Base-by-base conservation (phyloP, 192 early-diverging fungal genomes). In the Pilaira anomala region DNA sequence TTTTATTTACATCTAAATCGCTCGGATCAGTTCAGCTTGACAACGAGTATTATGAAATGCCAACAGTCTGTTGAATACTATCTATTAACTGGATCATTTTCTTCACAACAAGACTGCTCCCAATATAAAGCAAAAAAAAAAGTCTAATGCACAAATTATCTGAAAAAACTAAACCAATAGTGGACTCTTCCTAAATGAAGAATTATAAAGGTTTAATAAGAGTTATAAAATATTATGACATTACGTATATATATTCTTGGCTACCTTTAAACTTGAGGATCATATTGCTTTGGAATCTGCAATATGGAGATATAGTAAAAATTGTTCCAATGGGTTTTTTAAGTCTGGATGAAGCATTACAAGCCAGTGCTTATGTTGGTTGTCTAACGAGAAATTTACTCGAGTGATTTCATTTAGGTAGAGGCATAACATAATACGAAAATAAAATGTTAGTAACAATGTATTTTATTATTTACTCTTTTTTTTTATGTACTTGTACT, bases 1-100 rank as follows among this genome's bases (percentile, higher is more conserved):
- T 44, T 44, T 44, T 11, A 44, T 44, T 44, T 44, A 44, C 42
- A 44, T 44, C 42, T 44, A 44, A 44, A 44, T 11, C 12, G 42
- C 42, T 44, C 42, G 42, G 42, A 44, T 44, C 42, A 44, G 42
- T 44, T 44, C 42, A 44, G 42, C 42, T 44, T 44, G 42, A 44
- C 12, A 44, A 44, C 11, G 42, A 44, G 42, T 44, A 44, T 44
- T 44, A 44, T 44, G 42, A 44, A 44, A 44, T 44, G 42, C 39
- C 39, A 44, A 44, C 12, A 16, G 42, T 44, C 42, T 44, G 42
- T 44, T 44, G 9, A 44, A 44, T 44, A 44, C n/a, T n/a, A n/a
- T n/a, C n/a, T n/a, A n/a, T n/a, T n/a, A n/a, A n/a, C n/a, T n/a
- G n/a, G n/a, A n/a, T n/a, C n/a, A n/a, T n/a, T n/a, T n/a, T n/a